phyloP scores from a whole-genome alignment of 371 early-diverging fungal genomes.

The Saksenaea oblongispora region DNA sequence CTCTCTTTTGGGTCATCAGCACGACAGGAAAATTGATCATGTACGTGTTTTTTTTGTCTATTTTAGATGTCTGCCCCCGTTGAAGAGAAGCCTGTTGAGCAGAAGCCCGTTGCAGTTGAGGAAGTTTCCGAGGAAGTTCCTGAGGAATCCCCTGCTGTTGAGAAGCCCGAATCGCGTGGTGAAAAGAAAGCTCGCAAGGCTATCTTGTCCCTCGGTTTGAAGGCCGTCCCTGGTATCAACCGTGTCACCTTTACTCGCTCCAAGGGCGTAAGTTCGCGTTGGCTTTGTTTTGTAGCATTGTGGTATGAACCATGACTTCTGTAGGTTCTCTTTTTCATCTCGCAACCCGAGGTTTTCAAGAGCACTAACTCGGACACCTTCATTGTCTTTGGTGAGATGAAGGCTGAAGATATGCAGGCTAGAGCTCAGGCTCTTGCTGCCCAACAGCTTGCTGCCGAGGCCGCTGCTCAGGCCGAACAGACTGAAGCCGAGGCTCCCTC shows the following conservation, averaged over 20 bases:
- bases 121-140: constrained; percentile 22
- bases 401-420: constrained; percentile 82
- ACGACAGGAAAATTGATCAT: neutral
- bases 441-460: constrained; percentile 60
- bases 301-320: neutral
- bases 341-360: constrained; percentile 94
- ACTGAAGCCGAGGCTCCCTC: constrained; percentile 37
- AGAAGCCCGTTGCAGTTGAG: constrained; percentile 23
- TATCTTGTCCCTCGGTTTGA: constrained; percentile 88
- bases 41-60: neutral
- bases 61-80: constrained; percentile 34
- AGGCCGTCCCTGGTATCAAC: constrained; percentile 84
- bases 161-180: constrained; percentile 69
- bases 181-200: constrained; percentile 98
- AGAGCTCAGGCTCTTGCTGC: constrained; percentile 75
- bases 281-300: constrained; percentile 1
- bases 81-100: constrained; percentile 30
- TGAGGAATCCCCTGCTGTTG: constrained; percentile 33
- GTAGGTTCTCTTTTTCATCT: constrained; percentile 84
- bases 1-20: neutral
- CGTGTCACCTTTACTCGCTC: constrained; percentile 92
- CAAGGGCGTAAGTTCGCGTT: constrained; percentile 58
- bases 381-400: constrained; percentile 96
- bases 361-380: constrained; percentile 87
- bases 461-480: constrained; percentile 52